Percentiles rank a stretch among this genome's conserved stretches.
phyloP scores from a whole-genome alignment of 176 grass and related monocot genomes.

The Oryza longistaminata region DNA sequence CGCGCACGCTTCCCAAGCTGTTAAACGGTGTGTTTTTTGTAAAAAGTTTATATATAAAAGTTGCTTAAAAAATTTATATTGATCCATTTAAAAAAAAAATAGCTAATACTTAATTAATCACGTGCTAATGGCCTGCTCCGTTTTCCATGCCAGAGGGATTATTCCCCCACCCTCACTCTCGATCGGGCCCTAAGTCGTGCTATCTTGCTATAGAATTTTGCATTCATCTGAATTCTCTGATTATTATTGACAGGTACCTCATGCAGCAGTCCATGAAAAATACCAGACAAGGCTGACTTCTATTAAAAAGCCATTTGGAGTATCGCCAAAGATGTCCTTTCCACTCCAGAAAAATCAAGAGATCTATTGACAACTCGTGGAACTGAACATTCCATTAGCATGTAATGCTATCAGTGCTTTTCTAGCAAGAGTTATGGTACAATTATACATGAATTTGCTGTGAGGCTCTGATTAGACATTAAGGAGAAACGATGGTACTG shows the following conservation, averaged over 20 bases:
- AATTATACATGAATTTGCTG: not conserved
- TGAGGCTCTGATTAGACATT: not conserved
- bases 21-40: too few species aligned
- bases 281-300: constrained; percentile 2
- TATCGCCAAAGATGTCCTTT: not conserved
- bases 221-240: not conserved
- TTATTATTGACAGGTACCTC: constrained; percentile 46
- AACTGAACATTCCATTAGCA: not conserved
- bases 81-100: too few species aligned
- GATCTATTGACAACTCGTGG: not conserved
- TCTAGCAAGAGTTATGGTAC: constrained; percentile 21
- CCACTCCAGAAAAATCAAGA: not conserved
- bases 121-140: too few species aligned
- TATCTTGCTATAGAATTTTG: not conserved
- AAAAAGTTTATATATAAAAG: too few species aligned
- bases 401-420: not conserved
- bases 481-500: not conserved
- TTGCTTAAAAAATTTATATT: too few species aligned
- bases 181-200: too few species aligned
- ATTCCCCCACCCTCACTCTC: too few species aligned
- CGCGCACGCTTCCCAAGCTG: too few species aligned
- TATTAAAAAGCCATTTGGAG: not conserved
- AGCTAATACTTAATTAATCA: too few species aligned
- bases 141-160: too few species aligned
- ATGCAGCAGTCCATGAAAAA: constrained; percentile 44